phyloP scores from a whole-genome alignment of 768 basidiomycete species.

The Fistulinella prunicolor region DNA sequence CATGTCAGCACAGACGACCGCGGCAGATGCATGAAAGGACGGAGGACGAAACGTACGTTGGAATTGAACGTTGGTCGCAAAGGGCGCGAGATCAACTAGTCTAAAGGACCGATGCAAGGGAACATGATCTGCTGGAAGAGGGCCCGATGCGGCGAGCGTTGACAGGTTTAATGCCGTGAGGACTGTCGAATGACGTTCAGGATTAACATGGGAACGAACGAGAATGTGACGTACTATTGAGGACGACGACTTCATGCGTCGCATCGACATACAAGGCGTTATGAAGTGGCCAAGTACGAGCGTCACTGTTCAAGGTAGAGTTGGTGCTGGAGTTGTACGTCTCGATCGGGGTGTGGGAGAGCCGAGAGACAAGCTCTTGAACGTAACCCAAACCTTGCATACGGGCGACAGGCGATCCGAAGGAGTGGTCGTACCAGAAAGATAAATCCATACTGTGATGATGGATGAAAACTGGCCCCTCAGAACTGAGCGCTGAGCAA shows the following conservation, averaged over 20 bases:
- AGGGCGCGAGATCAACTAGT: slow-evolving; percentile 75
- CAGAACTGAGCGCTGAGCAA: slow-evolving; percentile 23
- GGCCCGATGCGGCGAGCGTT: slow-evolving; percentile 66
- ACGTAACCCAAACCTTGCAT: slow-evolving; percentile 77
- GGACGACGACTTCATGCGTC: slow-evolving; percentile 84
- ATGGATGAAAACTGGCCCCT: neutral
- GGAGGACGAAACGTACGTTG: slow-evolving; percentile 33
- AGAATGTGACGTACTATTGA: slow-evolving; percentile 64
- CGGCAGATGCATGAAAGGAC: neutral
- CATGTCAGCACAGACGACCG: neutral
- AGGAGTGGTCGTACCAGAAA: slow-evolving; percentile 63
- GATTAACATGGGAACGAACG: neutral
- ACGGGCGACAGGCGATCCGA: slow-evolving; percentile 77
- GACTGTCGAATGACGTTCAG: slow-evolving; percentile 38
- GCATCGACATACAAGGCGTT: slow-evolving; percentile 83
- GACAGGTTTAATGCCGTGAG: slow-evolving; percentile 84
- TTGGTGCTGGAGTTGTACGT: slow-evolving; percentile 83
- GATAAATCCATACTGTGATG: slow-evolving; percentile 15
- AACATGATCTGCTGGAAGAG: slow-evolving; percentile 73
- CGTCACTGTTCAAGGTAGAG: slow-evolving; percentile 68
- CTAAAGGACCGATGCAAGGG: slow-evolving; percentile 64
- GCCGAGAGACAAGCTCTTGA: slow-evolving; percentile 79
- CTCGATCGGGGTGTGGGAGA: slow-evolving; percentile 71
- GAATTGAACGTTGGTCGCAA: slow-evolving; percentile 86
- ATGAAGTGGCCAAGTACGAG: slow-evolving; percentile 67